These are phyloP conservation scores for Suzukiozyma palmioleophila DNA, from an alignment of 1,139 yeast species.

Conservation along the genomic window DNA sequence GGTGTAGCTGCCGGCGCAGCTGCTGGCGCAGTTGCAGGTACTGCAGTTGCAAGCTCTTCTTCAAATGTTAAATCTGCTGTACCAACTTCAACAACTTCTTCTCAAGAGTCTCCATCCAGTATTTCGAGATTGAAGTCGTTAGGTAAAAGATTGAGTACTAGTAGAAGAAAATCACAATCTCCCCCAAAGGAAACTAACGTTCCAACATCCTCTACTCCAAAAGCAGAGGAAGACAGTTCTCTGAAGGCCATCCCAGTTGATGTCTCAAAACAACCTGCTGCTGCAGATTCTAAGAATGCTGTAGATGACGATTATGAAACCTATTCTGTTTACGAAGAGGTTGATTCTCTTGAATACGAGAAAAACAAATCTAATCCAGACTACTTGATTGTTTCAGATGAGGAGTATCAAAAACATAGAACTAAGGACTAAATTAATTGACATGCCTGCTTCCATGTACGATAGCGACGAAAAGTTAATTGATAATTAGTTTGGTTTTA, in stretches of 20 bases:
- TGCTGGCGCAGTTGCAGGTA: constrained; percentile 7
- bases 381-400: constrained; percentile 43
- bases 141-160: constrained; percentile 15
- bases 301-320: constrained; percentile 26
- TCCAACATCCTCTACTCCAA: not conserved
- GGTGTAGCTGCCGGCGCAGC: constrained; percentile 11
- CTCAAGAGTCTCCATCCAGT: constrained; percentile 11
- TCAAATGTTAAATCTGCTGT: constrained; percentile 8
- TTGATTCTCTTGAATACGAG: constrained; percentile 45
- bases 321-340: constrained; percentile 48
- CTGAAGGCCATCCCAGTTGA: constrained; percentile 3
- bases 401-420: constrained; percentile 29
- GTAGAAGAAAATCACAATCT: constrained; percentile 4
- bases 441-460: not conserved
- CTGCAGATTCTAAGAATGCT: constrained; percentile 10
- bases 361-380: constrained; percentile 43
- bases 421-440: constrained; percentile 3
- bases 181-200: not conserved
- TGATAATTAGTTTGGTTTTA: not conserved
- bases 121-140: constrained; percentile 21
- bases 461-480: not conserved
- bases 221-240: not conserved
- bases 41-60: constrained; percentile 7
- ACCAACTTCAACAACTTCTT: constrained; percentile 6
- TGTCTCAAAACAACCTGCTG: constrained; percentile 12